Base-by-base conservation (phyloP, 306 rosid species). In the Astragalus glycyphyllos region DNA sequence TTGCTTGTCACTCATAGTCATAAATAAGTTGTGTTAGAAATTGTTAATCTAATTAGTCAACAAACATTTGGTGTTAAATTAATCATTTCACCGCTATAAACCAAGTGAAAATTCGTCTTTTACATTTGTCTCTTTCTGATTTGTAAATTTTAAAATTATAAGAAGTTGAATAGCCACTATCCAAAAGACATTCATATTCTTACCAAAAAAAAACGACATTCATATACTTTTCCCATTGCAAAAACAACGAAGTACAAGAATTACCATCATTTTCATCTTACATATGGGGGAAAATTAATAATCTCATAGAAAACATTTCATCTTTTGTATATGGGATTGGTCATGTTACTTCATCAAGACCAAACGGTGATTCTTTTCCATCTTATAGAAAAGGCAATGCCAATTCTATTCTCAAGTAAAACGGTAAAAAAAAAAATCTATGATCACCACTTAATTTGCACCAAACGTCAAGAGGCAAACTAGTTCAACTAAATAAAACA, bases 261-360 rank as follows among this genome's bases (percentile, higher is more conserved):
- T 20, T 20, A 20, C 23, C 23, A 20, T 20, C 23, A 20, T 20
- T 20, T 20, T 20, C 23, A 20, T 20, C 23, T 20, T 8, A 14
- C 9, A 9, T n/a, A 5, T 17, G 17, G 14, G 53, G 7, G 10
- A 69, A 53, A 37, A 68, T 20, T 0, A 20, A 51, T 53, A 68
- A 51, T 35, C 3, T 5, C 5, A 68, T 13, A 16, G 5, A 35
- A 6, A 68, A 17, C 6, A 7, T 12, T 5, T 35, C 42, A 2
- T 23, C 44, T 37, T 65, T 7, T 58, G 69, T 26, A 38, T 7
- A 62, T 64, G 72, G 47, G 48, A 42, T 51, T 61, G 42, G 67
- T 1, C 34, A 32, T 11, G 50, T 26, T 50, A 69, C 71, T 26
- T 53, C 44, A 42, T 50, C 58, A 61, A 45, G 46, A 58, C 69